Percentiles rank a stretch among this genome's conserved stretches.
Conservation (phyloP, 169 alveolate genomes). For the Cryptosporidium ryanae region DNA sequence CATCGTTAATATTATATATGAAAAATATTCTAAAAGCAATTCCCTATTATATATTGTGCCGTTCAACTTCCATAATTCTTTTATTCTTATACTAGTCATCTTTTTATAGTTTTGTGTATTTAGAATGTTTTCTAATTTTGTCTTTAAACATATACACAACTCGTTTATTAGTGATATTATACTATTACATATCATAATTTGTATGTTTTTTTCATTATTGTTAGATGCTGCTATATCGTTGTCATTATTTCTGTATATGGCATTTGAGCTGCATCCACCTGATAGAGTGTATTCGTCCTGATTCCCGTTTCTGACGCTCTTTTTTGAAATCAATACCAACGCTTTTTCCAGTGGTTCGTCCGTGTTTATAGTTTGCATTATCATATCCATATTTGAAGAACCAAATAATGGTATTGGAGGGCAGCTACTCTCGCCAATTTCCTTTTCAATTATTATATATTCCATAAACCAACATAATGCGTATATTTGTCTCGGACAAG, state of each 20-base stretch:
- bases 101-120: not conserved
- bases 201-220: not conserved
- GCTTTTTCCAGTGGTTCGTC: slow-evolving; percentile 53
- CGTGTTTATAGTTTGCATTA: slow-evolving; percentile 15
- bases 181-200: not conserved
- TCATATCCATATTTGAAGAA: slow-evolving; percentile 51
- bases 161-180: slow-evolving; percentile 6
- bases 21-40: slow-evolving; percentile 21
- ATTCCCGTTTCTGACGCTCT: too few relatives aligned
- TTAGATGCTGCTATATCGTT: not conserved
- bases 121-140: not conserved
- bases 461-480: slow-evolving; percentile 59
- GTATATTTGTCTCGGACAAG: slow-evolving; percentile 55
- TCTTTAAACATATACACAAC: not conserved
- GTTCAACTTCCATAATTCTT: slow-evolving; percentile 32
- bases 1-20: slow-evolving; percentile 10
- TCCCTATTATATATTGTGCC: slow-evolving; percentile 43
- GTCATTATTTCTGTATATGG: not conserved
- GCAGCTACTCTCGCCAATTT: not conserved
- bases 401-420: slow-evolving; percentile 64
- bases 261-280: not conserved
- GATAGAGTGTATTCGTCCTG: too few relatives aligned
- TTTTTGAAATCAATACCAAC: not conserved
- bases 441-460: slow-evolving; percentile 3
- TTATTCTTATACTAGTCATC: not conserved